Conservation (phyloP, 1,284 basidiomycete genomes). For the Fistulina hepatica region DNA sequence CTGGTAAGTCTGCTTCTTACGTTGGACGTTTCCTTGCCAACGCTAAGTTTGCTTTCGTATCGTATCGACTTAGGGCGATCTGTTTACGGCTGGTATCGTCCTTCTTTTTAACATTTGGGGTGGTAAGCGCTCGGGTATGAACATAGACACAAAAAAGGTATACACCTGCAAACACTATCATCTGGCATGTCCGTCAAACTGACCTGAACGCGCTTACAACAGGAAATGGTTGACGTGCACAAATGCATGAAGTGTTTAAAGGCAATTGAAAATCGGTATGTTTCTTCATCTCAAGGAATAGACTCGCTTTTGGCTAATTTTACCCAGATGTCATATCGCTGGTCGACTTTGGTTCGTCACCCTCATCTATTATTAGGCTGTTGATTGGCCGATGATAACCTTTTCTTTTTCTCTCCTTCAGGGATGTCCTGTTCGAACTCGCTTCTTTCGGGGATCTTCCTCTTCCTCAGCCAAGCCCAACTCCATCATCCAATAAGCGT, state of each 20-base stretch:
- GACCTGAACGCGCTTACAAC: neutral
- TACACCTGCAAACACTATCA: neutral
- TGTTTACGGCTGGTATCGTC: neutral
- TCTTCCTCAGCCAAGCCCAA: conserved; percentile 26
- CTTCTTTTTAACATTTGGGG: neutral
- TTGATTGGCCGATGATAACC: too few relatives aligned
- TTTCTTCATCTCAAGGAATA: neutral
- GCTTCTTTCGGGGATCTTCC: conserved; percentile 58
- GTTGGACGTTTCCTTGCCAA: too few relatives aligned
- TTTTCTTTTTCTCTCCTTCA: neutral
- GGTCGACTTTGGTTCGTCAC: neutral
- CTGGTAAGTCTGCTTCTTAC: neutral
- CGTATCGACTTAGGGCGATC: neutral
- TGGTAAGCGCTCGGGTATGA: neutral
- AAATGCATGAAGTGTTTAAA: neutral
- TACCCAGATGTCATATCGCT: neutral
- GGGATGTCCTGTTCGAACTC: conserved; percentile 57
- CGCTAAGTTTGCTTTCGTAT: neutral
- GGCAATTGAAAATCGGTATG: neutral
- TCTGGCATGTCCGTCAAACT: neutral
- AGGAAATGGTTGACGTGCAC: too few relatives aligned
- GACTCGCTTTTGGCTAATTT: neutral
- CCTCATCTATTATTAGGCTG: too few relatives aligned
- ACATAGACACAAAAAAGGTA: neutral
- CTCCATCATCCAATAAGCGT: neutral